Evolutionary conservation across 441 rosid species (phyloP).

Genomic region (Theobroma grandiflorum): DNA sequence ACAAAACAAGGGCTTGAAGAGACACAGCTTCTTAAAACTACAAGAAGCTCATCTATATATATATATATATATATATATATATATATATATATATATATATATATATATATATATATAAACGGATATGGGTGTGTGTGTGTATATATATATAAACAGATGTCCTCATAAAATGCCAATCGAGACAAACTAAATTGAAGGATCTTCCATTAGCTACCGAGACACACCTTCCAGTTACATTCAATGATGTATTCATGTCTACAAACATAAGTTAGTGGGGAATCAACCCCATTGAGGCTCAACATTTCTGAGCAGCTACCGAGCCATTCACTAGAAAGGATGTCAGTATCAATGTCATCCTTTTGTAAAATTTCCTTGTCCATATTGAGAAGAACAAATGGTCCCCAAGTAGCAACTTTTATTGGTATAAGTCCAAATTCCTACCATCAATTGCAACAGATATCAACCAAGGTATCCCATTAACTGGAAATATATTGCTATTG

Average conservation of each 20-base stretch:
- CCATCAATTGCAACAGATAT: constrained; percentile 37
- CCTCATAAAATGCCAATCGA: background rate
- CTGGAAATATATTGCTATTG: constrained; percentile 8
- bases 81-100: no score
- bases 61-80: no score
- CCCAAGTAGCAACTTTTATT: constrained; percentile 76
- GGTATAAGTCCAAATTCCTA: constrained; percentile 88
- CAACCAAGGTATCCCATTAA: constrained; percentile 31
- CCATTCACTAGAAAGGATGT: constrained; percentile 68
- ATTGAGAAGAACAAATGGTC: constrained; percentile 88
- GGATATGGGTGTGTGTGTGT: no score
- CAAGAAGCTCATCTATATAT: background rate
- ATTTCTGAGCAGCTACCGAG: constrained; percentile 74
- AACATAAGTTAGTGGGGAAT: constrained; percentile 60
- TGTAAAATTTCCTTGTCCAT: constrained; percentile 42
- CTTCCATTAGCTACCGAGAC: background rate
- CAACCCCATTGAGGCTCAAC: constrained; percentile 66
- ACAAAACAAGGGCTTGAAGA: background rate
- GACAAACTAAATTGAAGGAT: constrained; percentile 8
- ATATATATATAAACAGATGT: no score
- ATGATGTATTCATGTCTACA: constrained; percentile 81
- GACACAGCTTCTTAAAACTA: constrained; percentile 7
- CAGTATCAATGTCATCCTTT: constrained; percentile 35
- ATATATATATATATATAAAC: no score
- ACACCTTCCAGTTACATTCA: constrained; percentile 95